Evolutionary conservation across 371 early-diverging fungal genomes (phyloP).

Genomic region (Actinomortierella wolfii): DNA sequence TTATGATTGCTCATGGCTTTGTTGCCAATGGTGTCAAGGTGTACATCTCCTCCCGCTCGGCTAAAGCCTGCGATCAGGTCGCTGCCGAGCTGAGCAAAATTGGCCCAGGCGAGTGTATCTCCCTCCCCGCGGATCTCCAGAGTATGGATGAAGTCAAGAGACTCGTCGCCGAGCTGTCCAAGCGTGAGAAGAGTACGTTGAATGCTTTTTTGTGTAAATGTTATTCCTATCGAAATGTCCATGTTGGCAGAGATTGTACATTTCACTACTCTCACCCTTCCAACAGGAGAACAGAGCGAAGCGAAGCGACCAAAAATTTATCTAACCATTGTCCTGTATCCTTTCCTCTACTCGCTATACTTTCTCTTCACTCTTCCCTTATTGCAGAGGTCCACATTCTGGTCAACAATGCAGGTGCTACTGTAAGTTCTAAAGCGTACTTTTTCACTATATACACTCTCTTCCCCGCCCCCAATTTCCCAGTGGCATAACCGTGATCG

Average conservation of each 20-base stretch:
- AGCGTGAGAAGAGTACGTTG: conserved; percentile 61
- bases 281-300: too few relatives aligned
- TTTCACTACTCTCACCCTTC: too few relatives aligned
- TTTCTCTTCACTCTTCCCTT: not conserved
- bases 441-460: not conserved
- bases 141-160: conserved; percentile 61
- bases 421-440: conserved; percentile 28
- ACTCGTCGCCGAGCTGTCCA: conserved; percentile 61
- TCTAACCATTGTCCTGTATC: too few relatives aligned
- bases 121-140: conserved; percentile 81
- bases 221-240: not conserved
- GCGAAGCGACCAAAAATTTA: not conserved
- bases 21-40: conserved; percentile 77
- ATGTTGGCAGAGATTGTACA: not conserved
- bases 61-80: conserved; percentile 63
- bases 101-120: conserved; percentile 76
- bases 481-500: not conserved
- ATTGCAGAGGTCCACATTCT: conserved; percentile 76
- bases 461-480: too few relatives aligned
- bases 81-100: conserved; percentile 61
- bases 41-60: conserved; percentile 75
- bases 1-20: conserved; percentile 77
- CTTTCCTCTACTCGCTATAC: not conserved
- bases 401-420: conserved; percentile 87
- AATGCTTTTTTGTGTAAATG: not conserved